These are phyloP conservation scores for Yamadazyma olivae DNA, from an alignment of 805 yeast species.

Conservation along the genomic window DNA sequence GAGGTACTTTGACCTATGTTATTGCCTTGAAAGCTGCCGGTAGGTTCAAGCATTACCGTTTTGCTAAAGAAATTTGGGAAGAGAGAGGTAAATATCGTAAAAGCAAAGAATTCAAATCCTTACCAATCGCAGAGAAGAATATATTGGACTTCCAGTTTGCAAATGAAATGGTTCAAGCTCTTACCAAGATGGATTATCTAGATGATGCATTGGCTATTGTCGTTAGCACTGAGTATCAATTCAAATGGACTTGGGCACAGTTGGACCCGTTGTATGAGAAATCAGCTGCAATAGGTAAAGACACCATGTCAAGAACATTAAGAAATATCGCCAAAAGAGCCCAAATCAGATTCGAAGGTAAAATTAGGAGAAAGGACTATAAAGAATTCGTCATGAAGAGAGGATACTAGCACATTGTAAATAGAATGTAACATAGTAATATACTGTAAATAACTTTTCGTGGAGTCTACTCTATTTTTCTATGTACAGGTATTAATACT, in stretches of 20 bases:
- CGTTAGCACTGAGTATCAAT: constrained; percentile 61
- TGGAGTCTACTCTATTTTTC: not conserved
- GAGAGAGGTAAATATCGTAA: constrained; percentile 77
- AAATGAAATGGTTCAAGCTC: constrained; percentile 57
- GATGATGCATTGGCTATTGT: constrained; percentile 72
- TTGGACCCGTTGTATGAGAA: constrained; percentile 26
- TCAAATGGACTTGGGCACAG: constrained; percentile 60
- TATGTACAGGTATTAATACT: not conserved
- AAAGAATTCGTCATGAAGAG: constrained; percentile 28
- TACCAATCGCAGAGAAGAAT: constrained; percentile 36
- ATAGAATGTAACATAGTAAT: constrained; percentile 1
- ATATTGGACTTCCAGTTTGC: constrained; percentile 68
- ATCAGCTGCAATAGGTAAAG: constrained; percentile 31
- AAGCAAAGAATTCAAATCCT: constrained; percentile 43
- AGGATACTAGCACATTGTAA: constrained; percentile 22
- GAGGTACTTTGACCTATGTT: constrained; percentile 47
- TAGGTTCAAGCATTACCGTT: constrained; percentile 47
- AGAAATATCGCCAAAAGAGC: constrained; percentile 34
- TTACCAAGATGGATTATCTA: constrained; percentile 52
- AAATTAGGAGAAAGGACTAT: constrained; percentile 33
- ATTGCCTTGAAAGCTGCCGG: constrained; percentile 67
- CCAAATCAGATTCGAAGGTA: constrained; percentile 36
- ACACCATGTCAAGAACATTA: constrained; percentile 24
- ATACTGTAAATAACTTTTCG: not conserved
- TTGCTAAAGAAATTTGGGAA: constrained; percentile 68